phyloP scores from a whole-genome alignment of 176 grass and related monocot genomes.

The Typha latifolia region DNA sequence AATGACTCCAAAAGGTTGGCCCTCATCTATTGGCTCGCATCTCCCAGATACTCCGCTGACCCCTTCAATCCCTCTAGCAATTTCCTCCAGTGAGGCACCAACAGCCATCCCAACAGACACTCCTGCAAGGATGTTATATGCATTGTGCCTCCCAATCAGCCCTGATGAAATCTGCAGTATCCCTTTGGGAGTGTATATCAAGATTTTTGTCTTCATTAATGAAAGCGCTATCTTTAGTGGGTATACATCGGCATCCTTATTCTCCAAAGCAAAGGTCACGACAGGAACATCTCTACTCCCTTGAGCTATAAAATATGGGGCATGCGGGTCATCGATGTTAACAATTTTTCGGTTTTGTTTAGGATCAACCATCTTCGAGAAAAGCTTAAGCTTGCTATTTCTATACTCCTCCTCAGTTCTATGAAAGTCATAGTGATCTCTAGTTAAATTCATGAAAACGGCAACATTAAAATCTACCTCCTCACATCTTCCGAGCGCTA shows the following conservation, averaged over 20 bases:
- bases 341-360: slow-evolving; percentile 16
- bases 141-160: slow-evolving; percentile 19
- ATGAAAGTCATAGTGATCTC: slow-evolving; percentile 18
- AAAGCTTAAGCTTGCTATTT: slow-evolving; percentile 7
- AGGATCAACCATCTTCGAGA: slow-evolving; percentile 17
- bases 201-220: slow-evolving; percentile 19
- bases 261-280: slow-evolving; percentile 22
- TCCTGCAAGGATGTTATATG: slow-evolving; percentile 24
- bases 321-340: slow-evolving; percentile 24
- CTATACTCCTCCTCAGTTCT: slow-evolving; percentile 22
- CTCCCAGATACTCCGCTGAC: slow-evolving; percentile 25
- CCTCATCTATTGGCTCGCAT: slow-evolving; percentile 22
- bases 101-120: slow-evolving; percentile 24
- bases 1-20: slow-evolving; percentile 25
- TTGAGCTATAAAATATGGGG: slow-evolving; percentile 15
- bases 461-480: slow-evolving; percentile 22
- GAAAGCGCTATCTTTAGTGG: slow-evolving; percentile 23
- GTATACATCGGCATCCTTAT: slow-evolving; percentile 23
- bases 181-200: slow-evolving; percentile 17
- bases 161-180: slow-evolving; percentile 26
- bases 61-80: slow-evolving; percentile 21
- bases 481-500: slow-evolving; percentile 10
- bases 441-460: slow-evolving; percentile 16
- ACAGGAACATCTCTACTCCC: slow-evolving; percentile 21
- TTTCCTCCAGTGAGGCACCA: slow-evolving; percentile 18